phyloP scores from a whole-genome alignment of 2,329 filamentous ascomycete genomes.

The Colletotrichum caudatum region DNA sequence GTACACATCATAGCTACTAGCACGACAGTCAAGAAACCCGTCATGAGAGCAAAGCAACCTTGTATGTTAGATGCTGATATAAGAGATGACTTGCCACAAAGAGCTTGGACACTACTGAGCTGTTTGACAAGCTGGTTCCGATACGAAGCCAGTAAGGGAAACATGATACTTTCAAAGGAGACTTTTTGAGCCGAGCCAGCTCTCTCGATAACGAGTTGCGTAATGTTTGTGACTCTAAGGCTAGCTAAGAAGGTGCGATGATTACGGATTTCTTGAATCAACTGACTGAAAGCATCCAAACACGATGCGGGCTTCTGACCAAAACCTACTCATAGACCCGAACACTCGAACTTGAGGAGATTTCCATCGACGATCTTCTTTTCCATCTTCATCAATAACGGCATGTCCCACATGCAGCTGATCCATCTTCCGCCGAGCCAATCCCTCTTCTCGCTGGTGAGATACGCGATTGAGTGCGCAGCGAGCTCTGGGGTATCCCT shows the following conservation, averaged over 20 bases:
- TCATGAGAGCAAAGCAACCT: too few relatives aligned
- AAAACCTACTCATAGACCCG: conserved; percentile 15
- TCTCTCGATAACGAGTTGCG: neutral
- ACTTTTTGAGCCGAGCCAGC: too few relatives aligned
- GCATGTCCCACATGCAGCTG: conserved; percentile 43
- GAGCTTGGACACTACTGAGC: too few relatives aligned
- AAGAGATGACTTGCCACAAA: too few relatives aligned
- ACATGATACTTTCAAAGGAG: too few relatives aligned
- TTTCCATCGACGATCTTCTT: conserved; percentile 27
- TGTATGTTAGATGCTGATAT: too few relatives aligned
- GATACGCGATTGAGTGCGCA: conserved; percentile 35
- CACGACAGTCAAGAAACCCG: neutral
- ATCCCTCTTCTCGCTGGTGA: conserved; percentile 34
- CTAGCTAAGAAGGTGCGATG: neutral
- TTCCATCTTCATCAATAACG: conserved; percentile 29
- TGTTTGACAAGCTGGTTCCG: too few relatives aligned
- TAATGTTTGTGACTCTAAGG: neutral
- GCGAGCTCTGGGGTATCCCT: conserved; percentile 40
- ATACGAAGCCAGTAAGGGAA: too few relatives aligned
- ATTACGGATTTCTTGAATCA: neutral
- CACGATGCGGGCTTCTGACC: neutral
- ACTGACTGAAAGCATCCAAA: neutral
- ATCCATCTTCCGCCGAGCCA: conserved; percentile 40
- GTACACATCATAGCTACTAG: neutral
- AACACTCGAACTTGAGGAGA: conserved; percentile 39